These are phyloP conservation scores for Hermanozyma aechmeae DNA, from an alignment of 805 yeast genomes.

Conservation along the genomic window DNA sequence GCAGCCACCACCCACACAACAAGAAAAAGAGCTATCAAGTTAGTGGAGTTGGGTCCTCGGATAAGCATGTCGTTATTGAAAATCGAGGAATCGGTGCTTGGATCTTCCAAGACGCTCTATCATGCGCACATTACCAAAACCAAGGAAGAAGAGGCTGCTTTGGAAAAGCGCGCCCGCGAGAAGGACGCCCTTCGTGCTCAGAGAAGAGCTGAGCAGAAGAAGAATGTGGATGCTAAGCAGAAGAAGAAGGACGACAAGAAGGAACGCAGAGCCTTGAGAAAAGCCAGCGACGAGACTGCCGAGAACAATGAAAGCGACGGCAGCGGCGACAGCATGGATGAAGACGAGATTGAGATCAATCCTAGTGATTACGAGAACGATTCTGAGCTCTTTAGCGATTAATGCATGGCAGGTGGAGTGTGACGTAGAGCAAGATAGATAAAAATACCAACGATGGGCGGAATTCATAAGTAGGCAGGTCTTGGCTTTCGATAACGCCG, in stretches of 20 bases:
- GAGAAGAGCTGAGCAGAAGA: conserved; percentile 72
- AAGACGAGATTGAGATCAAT: conserved; percentile 27
- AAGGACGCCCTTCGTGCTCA: conserved; percentile 54
- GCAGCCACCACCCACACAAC: conserved; percentile 18
- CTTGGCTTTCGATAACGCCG: too few relatives aligned
- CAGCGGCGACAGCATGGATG: conserved; percentile 12
- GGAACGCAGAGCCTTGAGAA: conserved; percentile 52
- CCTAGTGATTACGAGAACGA: conserved; percentile 41
- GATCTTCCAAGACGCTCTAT: conserved; percentile 80
- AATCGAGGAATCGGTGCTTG: conserved; percentile 81
- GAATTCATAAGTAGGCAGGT: too few relatives aligned
- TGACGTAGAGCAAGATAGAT: too few relatives aligned
- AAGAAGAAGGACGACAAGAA: conserved; percentile 67
- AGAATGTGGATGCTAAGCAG: conserved; percentile 64
- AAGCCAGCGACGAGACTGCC: conserved; percentile 24
- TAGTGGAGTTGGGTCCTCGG: conserved; percentile 92
- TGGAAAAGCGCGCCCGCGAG: conserved; percentile 61
- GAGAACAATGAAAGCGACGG: conserved; percentile 17
- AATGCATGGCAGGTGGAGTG: too few relatives aligned
- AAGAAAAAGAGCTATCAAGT: conserved; percentile 75
- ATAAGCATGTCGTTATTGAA: conserved; percentile 66
- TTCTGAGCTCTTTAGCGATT: conserved; percentile 37
- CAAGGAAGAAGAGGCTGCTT: conserved; percentile 43
- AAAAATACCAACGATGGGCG: too few relatives aligned
- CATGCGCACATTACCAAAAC: conserved; percentile 66